Conservation (phyloP, 2,329 filamentous ascomycete species). For the Penicillium polonicum region DNA sequence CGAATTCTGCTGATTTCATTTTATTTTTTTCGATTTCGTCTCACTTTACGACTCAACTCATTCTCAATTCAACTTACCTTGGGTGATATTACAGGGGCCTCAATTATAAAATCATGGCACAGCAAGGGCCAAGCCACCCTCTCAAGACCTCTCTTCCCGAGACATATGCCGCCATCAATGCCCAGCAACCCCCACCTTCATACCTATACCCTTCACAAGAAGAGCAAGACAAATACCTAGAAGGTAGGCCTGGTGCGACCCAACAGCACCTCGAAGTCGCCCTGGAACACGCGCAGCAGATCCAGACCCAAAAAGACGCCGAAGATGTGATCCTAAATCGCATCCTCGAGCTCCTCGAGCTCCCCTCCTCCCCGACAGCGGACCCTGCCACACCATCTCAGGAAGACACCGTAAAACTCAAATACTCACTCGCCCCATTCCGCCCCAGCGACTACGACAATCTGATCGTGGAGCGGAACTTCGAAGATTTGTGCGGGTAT, state of each 20-base stretch:
- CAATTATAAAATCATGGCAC: conserved; percentile 17
- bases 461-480: conserved; percentile 83
- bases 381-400: conserved; percentile 55
- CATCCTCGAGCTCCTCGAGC: conserved; percentile 69
- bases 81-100: background rate
- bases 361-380: conserved; percentile 54
- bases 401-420: conserved; percentile 65
- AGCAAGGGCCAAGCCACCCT: conserved; percentile 48
- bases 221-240: conserved; percentile 26
- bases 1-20: conserved; percentile 1
- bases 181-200: conserved; percentile 40
- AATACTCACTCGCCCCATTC: conserved; percentile 67
- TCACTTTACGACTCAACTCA: background rate
- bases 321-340: conserved; percentile 71
- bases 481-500: conserved; percentile 80
- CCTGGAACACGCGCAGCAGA: conserved; percentile 74
- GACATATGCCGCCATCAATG: conserved; percentile 43
- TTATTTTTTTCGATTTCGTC: background rate
- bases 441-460: conserved; percentile 88
- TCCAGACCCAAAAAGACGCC: conserved; percentile 78
- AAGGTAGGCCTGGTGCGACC: conserved; percentile 45
- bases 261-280: conserved; percentile 60
- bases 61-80: background rate
- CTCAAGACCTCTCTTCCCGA: conserved; percentile 58
- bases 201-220: conserved; percentile 29